Evolutionary conservation across 306 rosid genomes (phyloP).

Genomic region (Mimosa bimucronata): DNA sequence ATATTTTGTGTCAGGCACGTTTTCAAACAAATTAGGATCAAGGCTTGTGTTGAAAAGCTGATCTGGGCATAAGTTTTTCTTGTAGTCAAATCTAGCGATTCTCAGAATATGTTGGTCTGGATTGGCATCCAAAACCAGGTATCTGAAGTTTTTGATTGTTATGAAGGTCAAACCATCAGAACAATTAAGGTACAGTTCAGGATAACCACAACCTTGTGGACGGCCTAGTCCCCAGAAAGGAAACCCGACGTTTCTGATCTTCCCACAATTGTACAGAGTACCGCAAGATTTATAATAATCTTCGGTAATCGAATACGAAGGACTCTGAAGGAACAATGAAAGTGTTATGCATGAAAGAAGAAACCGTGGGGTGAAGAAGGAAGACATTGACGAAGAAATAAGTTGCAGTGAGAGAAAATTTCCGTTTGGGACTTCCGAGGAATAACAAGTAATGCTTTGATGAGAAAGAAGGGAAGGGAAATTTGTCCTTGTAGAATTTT

Average conservation of each 20-base stretch:
- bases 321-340: background rate
- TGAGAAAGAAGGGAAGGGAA: background rate
- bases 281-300: background rate
- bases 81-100: constrained; percentile 45
- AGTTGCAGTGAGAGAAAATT: background rate
- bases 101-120: constrained; percentile 3
- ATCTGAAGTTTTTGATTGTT: constrained; percentile 35
- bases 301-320: background rate
- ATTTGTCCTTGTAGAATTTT: background rate
- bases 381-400: background rate
- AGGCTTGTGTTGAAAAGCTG: constrained; percentile 36
- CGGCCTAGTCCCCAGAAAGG: constrained; percentile 45
- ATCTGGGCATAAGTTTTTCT: constrained; percentile 37
- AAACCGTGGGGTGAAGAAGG: constrained; percentile 1
- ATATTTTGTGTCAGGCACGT: constrained; percentile 3
- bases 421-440: background rate
- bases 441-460: background rate
- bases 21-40: constrained; percentile 36
- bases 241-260: background rate
- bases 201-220: constrained; percentile 52
- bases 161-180: constrained; percentile 13
- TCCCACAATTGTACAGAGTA: background rate
- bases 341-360: background rate
- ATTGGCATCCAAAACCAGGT: constrained; percentile 34
- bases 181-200: constrained; percentile 44